Evolutionary conservation across 2,329 filamentous ascomycete genomes (phyloP), one percentile per base, ranked within the genome.

Genomic region (Beauveria caledonica): DNA sequence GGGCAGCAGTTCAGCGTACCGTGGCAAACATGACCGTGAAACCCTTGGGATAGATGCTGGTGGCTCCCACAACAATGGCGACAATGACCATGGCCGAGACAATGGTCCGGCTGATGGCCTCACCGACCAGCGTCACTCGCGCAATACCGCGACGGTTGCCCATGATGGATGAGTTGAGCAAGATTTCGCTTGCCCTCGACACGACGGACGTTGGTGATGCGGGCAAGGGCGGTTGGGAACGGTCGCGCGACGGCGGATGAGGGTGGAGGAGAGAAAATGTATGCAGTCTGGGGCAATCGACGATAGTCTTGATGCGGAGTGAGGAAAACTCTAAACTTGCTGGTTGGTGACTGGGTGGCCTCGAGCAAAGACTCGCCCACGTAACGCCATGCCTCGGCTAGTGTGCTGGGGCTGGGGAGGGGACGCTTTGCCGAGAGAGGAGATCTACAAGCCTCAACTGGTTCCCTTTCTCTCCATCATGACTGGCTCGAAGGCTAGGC

Each of bases 11-110:
- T 42, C 36, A 19, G 39, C 58, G 21, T 27, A 60, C 58, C 13
- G 49, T 46, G 10, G 25, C 49, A 60, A 60, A 60, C 58, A 60
- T 60, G 49, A 60, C 58, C 17, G 49, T 39, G 50, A 60, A 60
- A 1, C 58, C 58, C 50, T 60, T 60, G 58, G 58, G 58, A 15
- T 46, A 60, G 49, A 60, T 21, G 50, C 58, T 60, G 42, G 58
- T 60, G 19, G 58, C 58, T 33, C 39, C 58, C 21, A 60, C 58
- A 8, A 60, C 42, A 29, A 60, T 60, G 49, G 58, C n/a, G 10
- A 40, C 49, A 27, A 60, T 44, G n/a, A 60, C 58, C 58, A 60
- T 60, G 49, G 58, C 19, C 8, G 44, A n/a, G 29, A 60, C 58
- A 17, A 60, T 49, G 33, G 27, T n/a, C 17, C 58, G 58, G 49